phyloP scores from a whole-genome alignment of 306 rosid genomes.

The Dalbergia oliveri region DNA sequence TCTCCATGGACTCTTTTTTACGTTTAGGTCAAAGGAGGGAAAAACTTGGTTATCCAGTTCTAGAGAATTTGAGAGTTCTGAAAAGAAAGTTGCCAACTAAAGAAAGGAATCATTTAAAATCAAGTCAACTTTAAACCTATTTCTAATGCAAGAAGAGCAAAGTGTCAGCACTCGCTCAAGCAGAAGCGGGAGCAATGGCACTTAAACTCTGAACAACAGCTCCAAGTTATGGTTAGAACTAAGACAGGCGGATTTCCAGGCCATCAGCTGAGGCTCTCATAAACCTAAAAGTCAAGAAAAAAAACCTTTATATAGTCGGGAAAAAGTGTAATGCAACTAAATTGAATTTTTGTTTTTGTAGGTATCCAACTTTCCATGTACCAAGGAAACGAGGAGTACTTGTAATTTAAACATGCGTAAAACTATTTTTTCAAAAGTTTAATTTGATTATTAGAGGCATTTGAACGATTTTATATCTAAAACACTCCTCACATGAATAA shows the following conservation, averaged over 20 bases:
- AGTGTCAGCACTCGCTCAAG: conserved; percentile 96
- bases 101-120: conserved; percentile 34
- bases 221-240: no score
- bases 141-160: conserved; percentile 90
- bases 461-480: no score
- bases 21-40: conserved; percentile 70
- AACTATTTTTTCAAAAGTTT: no score
- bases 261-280: conserved; percentile 91
- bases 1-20: conserved; percentile 93
- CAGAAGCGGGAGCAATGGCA: conserved; percentile 95
- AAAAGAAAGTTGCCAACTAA: background rate
- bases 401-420: background rate
- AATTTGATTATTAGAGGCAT: no score
- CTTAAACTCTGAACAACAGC: no score
- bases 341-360: conserved; percentile 1
- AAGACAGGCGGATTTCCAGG: conserved; percentile 96
- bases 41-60: conserved; percentile 36
- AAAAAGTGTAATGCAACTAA: conserved; percentile 17
- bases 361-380: conserved; percentile 8
- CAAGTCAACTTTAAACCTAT: conserved; percentile 65
- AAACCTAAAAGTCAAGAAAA: conserved; percentile 64
- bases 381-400: background rate
- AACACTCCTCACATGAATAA: no score
- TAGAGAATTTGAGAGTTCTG: conserved; percentile 10
- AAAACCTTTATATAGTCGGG: conserved; percentile 20